A percentile compares a stretch with the other conserved stretches of the same genome.
Evolutionary conservation across 2,329 filamentous ascomycete genomes (phyloP).

Genomic region (Arthroderma uncinatum): DNA sequence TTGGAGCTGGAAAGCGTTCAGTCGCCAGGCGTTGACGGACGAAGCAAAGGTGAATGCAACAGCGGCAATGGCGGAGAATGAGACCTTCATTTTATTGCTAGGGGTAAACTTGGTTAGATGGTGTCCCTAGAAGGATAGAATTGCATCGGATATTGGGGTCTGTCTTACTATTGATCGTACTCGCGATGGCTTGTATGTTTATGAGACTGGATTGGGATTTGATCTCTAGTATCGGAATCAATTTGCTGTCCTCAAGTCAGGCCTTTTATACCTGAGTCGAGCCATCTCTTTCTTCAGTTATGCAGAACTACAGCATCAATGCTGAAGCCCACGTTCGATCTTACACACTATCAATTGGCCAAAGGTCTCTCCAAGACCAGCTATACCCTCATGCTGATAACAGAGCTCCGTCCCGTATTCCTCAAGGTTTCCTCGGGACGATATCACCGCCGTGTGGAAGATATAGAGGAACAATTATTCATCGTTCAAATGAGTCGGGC

Average conservation of each 20-base stretch:
- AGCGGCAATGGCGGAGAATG: not conserved
- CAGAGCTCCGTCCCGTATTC: not conserved
- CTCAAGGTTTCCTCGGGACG: not conserved
- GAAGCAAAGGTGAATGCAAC: not conserved
- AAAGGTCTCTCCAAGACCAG: not conserved
- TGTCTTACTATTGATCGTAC: not conserved
- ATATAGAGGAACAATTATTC: not conserved
- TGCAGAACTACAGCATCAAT: not conserved
- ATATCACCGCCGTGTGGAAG: not conserved
- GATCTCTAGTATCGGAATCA: not conserved
- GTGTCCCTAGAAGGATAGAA: too few relatives aligned
- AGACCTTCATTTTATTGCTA: not conserved
- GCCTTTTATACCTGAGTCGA: not conserved
- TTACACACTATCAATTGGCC: not conserved
- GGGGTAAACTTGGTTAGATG: not conserved
- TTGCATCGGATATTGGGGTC: not conserved
- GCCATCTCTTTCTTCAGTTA: not conserved
- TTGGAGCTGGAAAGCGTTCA: constrained; percentile 2
- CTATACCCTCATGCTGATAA: too few relatives aligned
- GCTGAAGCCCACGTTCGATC: not conserved
- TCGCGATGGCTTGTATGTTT: not conserved
- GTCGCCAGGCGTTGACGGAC: constrained; percentile 2
- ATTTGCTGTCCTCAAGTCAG: not conserved
- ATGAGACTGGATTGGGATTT: not conserved
- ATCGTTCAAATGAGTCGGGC: too few relatives aligned